Conservation (phyloP, 345 rosid genomes). For the Zanthoxylum bungeanum region DNA sequence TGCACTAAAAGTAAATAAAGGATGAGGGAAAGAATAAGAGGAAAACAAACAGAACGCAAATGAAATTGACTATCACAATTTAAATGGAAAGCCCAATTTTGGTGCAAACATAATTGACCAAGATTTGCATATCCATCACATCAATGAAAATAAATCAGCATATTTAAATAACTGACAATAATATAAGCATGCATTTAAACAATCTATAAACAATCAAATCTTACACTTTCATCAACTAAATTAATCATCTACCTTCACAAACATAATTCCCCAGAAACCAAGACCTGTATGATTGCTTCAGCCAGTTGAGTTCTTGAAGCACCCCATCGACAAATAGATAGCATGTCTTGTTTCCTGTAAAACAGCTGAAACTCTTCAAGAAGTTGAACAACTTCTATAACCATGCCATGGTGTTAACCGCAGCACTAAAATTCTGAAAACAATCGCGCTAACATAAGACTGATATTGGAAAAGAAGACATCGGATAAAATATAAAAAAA, state of each 20-base stretch:
- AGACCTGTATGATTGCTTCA: constrained; percentile 78
- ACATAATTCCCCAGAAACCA: constrained; percentile 91
- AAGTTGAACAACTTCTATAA: not conserved
- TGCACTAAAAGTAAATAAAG: constrained; percentile 18
- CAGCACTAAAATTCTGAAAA: not conserved
- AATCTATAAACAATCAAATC: not conserved
- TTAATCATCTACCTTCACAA: constrained; percentile 53
- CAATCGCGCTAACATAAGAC: not conserved
- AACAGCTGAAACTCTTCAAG: not conserved
- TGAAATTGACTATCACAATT: not conserved
- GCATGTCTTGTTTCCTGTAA: constrained; percentile 49
- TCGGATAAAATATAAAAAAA: too few species aligned
- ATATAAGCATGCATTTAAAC: not conserved
- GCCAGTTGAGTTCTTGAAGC: constrained; percentile 85
- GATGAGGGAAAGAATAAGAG: not conserved
- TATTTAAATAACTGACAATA: not conserved
- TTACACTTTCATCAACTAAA: not conserved
- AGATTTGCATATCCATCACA: not conserved
- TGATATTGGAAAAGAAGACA: not conserved
- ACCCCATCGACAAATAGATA: constrained; percentile 49
- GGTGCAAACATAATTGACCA: not conserved
- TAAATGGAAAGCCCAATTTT: not conserved
- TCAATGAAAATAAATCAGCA: not conserved
- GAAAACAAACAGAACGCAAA: constrained; percentile 1
- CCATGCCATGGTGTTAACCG: not conserved